Evolutionary conservation across 345 rosid species (phyloP), one percentile per base, ranked within the genome.

Genomic region (Eutrema heterophyllum): DNA sequence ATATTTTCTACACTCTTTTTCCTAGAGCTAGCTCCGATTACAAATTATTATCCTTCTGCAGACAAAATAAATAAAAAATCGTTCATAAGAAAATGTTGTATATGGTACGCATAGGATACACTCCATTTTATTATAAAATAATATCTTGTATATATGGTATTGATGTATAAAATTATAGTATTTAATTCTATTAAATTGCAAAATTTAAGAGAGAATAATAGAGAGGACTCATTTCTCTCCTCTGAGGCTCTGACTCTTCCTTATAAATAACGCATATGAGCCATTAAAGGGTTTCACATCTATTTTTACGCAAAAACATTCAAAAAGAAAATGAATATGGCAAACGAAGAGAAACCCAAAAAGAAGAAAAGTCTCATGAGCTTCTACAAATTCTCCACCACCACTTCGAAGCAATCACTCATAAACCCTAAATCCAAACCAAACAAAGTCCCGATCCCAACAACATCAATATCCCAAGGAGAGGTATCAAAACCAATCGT

Each of bases 321-420:
- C 24, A 21, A 51, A 65, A 56, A 30, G 52, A 48, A 54, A 53
- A 57, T 59, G 76, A 77, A 64, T 56, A 58, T 58, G 67, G 68
- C 38, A n/a, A 70, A 46, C 45, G 68, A 71, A 83, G 80, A 82
- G 81, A 81, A 18, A 60, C 82, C 48, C 77, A 59, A 68, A 81
- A 81, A 64, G 63, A 84, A 77, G 81, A 84, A 54, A 72, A 76
- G 81, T 49, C 81, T 82, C 66, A 61, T 73, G 81, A 71, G 5
- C 73, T 75, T 75, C 65, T 75, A 75, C 70, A 75, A 14, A 63
- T 68, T 75, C 79, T 40, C 78, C 38, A 64, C 49, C 54, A 35
- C 49, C 27, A 50, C 54, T 30, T 57, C 78, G 5, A 67, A 67
- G 46, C 46, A 67, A 0, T 41, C 74, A 52, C 33, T 61, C 50